Base-by-base conservation (phyloP, 1,139 yeast species). In the Candida sp. region DNA sequence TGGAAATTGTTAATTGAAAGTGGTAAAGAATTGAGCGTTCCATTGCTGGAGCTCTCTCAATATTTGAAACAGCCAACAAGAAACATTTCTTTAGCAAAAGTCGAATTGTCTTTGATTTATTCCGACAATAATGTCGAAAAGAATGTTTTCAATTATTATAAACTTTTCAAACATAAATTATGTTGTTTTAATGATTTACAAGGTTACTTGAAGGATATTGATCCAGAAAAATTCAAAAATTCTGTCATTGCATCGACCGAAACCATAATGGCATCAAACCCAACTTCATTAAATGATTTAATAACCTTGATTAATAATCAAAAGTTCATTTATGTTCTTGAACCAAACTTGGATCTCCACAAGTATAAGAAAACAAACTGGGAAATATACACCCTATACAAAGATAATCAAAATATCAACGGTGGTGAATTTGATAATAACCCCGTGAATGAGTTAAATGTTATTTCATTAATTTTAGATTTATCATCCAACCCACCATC, bases 111-210 rank as follows among this genome's bases (percentile, higher is more conserved):
- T 1, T 43, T 59, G 1, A 60, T 51, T 0, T 56, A 60, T 36
- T 49, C 48, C 0, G 49, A 46, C 3, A 50, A 52, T 12, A 42
- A 39, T 7, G 40, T 66, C 3, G 48, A 56, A 3, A 51, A 53
- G 0, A 62, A 73, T 0, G 54, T 79, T 2, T 50, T 54, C 2
- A 52, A 53, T 1, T 88, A 84, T 56, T 71, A 78, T 49, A 45
- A 56, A 0, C 50, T 49, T 4, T 75, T 70, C 54, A 75, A 77
- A 7, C 50, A 64, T 40, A 87, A 86, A 54, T 64, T 77, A 27
- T 82, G 87, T 53, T 82, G 88, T 33, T 82, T 70, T 50, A 66
- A 69, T 34, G 96, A 87, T 55, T 61, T 84, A 37, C 68, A 64
- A 44, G 56, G 57, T 4, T 82, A 73, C 51, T 36, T 61, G 7